Percentiles rank a stretch among this genome's conserved stretches.
Conservation (phyloP, 2,329 filamentous ascomycete genomes). For the Alternaria hordeiaustralica region DNA sequence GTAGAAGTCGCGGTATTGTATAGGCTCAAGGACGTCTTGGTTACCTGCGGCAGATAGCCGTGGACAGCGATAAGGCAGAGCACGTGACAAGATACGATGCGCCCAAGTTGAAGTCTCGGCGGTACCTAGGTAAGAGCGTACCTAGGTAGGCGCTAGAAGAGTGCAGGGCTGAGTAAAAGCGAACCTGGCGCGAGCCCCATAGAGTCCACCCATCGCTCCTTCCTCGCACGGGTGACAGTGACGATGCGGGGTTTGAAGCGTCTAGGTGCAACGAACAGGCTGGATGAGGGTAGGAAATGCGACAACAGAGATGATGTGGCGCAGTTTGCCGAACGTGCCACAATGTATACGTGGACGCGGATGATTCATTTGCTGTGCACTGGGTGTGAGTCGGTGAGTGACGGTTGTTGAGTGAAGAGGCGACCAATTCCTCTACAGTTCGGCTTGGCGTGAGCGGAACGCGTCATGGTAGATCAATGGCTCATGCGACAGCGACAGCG, state of each 20-base stretch:
- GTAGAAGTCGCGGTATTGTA: background rate
- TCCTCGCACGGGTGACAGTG: background rate
- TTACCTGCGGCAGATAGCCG: background rate
- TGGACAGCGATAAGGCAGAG: background rate
- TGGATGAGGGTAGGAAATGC: background rate
- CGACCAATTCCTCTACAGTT: too few relatives aligned
- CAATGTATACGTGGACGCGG: background rate
- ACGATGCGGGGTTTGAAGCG: background rate
- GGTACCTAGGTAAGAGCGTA: background rate
- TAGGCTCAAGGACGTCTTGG: background rate
- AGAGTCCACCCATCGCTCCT: background rate
- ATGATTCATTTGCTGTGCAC: background rate
- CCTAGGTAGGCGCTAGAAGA: background rate
- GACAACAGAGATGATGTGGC: background rate
- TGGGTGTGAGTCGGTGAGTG: background rate
- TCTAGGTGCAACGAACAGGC: background rate
- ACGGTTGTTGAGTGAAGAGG: background rate
- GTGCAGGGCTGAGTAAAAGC: background rate
- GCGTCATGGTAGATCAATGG: background rate
- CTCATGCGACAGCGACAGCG: background rate
- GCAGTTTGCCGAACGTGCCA: background rate
- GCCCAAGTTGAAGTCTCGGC: background rate
- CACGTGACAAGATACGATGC: background rate
- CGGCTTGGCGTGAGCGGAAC: background rate
- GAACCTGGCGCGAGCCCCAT: background rate